Conservation (phyloP, 768 basidiomycete genomes). For the Trichaptum fuscoviolaceum region DNA sequence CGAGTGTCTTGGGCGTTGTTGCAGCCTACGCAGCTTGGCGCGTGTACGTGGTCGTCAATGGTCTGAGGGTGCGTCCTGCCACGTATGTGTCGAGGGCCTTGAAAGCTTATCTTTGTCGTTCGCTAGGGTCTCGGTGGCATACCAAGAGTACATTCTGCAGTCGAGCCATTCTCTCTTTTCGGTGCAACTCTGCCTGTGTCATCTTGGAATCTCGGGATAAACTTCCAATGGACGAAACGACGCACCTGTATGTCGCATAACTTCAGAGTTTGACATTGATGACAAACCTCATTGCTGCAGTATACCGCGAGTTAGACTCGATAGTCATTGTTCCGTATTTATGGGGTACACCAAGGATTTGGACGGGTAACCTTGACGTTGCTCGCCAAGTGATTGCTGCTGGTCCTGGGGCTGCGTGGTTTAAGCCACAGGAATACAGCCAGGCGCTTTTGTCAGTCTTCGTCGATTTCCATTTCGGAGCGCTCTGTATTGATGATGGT, state of each 20-base stretch:
- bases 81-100: not conserved
- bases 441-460: not conserved
- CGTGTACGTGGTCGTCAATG: constrained; percentile 16
- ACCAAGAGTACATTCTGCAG: constrained; percentile 37
- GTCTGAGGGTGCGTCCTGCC: constrained; percentile 25
- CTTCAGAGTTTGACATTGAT: not conserved
- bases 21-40: not conserved
- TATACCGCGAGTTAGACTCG: constrained; percentile 10
- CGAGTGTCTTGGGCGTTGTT: not conserved
- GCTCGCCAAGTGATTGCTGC: constrained; percentile 15
- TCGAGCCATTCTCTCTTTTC: constrained; percentile 34
- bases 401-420: constrained; percentile 13
- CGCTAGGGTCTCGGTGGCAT: constrained; percentile 31
- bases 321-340: constrained; percentile 13
- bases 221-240: constrained; percentile 34
- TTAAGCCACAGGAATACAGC: constrained; percentile 12
- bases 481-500: not conserved
- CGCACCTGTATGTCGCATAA: constrained; percentile 23
- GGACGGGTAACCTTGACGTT: constrained; percentile 11
- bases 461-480: not conserved
- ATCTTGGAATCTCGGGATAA: constrained; percentile 39
- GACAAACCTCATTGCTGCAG: constrained; percentile 1
- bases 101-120: not conserved
- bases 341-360: constrained; percentile 10
- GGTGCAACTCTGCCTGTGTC: constrained; percentile 33